Base-by-base conservation (phyloP, 176 grass and related monocot species). In the Thinopyrum elongatum region DNA sequence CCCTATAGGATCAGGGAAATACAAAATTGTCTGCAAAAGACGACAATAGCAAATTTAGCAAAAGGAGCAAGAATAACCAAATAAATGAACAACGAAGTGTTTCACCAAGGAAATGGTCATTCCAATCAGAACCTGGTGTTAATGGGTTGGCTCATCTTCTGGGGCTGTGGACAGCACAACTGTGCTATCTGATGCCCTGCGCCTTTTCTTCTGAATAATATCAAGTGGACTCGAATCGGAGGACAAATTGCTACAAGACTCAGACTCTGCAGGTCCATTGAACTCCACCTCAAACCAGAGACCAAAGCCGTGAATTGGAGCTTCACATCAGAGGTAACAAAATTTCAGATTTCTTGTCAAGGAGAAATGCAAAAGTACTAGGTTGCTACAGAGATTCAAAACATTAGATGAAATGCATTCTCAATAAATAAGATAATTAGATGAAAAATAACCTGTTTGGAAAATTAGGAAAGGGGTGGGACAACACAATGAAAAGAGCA, bases 251-350 rank as follows among this genome's bases (percentile, higher is more conserved):
- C 81, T 58, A 83, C 46, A 87, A 35, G 78, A 87, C 47, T 76
- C 84, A 35, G 78, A 87, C 47, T 76, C 84, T 87, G 84, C 66
- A 34, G 95, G 95, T n/a, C 92, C 91, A 55, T 93, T 95, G 80
- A 97, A 97, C 70, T 97, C 93, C 69, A 97, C 95, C 79, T 97
- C 95, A 67, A 97, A 97, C 95, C 95, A 97, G 82, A 97, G 90
- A 60, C 90, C 95, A 95, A 97, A 95, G 51, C 95, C 95, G 86
- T 97, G 95, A 84, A 95, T 77, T 49, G 95, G 84, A 70, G 91
- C 95, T 97, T 87, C 82, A 89, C 53, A 89, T 74, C 47, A 51
- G 29, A 69, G 51, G 65, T 64, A 78, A 31, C 5, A 87, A 82
- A 75, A 49, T 6, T n/a, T 41, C 53, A 58, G 17, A 44, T 77